Evolutionary conservation across 176 grass and related monocot genomes (phyloP).

Genomic region (Rhynchospora pubera): DNA sequence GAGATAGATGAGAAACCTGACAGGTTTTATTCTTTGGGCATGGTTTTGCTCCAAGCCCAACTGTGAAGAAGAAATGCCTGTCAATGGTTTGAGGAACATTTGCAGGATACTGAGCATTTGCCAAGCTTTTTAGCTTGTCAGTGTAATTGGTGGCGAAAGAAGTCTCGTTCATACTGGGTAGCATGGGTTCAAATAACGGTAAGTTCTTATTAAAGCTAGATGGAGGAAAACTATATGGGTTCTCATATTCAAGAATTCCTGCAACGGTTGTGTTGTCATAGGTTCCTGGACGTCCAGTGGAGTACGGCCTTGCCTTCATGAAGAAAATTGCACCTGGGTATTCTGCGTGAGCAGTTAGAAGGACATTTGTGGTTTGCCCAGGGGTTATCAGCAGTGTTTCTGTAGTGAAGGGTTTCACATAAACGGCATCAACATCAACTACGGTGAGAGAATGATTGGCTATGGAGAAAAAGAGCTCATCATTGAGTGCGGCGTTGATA

Average conservation of each 20-base stretch:
- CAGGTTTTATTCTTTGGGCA: conserved; percentile 56
- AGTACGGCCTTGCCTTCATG: conserved; percentile 54
- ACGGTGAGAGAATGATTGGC: conserved; percentile 73
- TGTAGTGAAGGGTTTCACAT: conserved; percentile 61
- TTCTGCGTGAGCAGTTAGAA: conserved; percentile 27
- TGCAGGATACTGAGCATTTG: conserved; percentile 51
- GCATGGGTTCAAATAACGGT: conserved; percentile 30
- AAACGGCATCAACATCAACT: conserved; percentile 67
- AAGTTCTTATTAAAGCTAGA: background rate
- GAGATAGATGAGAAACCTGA: conserved; percentile 24
- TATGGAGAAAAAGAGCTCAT: conserved; percentile 81
- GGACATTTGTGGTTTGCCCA: conserved; percentile 64
- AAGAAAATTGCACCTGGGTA: conserved; percentile 39
- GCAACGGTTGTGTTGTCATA: conserved; percentile 82
- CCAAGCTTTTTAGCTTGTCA: conserved; percentile 47
- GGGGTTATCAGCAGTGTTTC: conserved; percentile 53
- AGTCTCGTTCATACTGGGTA: conserved; percentile 59
- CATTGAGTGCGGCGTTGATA: conserved; percentile 84
- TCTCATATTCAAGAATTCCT: conserved; percentile 66
- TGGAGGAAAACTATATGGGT: background rate
- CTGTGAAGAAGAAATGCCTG: conserved; percentile 61
- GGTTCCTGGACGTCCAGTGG: conserved; percentile 38
- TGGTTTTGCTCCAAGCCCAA: conserved; percentile 66
- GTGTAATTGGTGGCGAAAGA: conserved; percentile 50
- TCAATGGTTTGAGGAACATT: conserved; percentile 45